Evolutionary conservation across 306 rosid genomes (phyloP).

Genomic region (Prunus campanulata): DNA sequence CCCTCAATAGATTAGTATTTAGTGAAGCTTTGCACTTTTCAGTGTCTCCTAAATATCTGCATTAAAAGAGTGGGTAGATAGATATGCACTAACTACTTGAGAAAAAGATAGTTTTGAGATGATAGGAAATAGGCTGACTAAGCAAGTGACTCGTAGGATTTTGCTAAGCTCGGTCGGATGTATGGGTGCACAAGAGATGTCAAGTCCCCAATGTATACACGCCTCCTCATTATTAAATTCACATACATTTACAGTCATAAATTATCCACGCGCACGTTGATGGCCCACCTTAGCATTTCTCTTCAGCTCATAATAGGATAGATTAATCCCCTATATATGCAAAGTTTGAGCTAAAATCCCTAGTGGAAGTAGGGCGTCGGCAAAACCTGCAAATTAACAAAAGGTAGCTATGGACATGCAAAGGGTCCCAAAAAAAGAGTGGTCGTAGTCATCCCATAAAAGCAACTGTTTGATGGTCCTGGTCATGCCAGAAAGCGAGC

Average conservation of each 20-base stretch:
- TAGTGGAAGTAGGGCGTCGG: not conserved
- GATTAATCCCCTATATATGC: not conserved
- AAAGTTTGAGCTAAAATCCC: not conserved
- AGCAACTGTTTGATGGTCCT: not conserved
- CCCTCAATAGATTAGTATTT: not conserved
- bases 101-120: not conserved
- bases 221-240: too few relatives aligned
- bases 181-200: too few relatives aligned
- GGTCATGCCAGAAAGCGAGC: slow-evolving; percentile 2
- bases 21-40: not conserved
- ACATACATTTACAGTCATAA: too few relatives aligned
- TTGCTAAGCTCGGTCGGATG: too few relatives aligned
- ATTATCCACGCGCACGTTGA: too few relatives aligned
- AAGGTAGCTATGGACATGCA: slow-evolving; percentile 3
- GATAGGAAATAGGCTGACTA: not conserved
- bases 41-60: not conserved
- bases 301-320: too few relatives aligned
- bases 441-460: slow-evolving; percentile 26
- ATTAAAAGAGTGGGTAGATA: not conserved
- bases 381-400: slow-evolving; percentile 5
- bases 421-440: slow-evolving; percentile 23
- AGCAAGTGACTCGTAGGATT: not conserved
- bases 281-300: too few relatives aligned
- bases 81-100: not conserved
- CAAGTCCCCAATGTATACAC: too few relatives aligned